These are phyloP conservation scores for Aurantiochytrium sp. DNA, from an alignment of 108 stramenopile genomes.

Conservation along the genomic window DNA sequence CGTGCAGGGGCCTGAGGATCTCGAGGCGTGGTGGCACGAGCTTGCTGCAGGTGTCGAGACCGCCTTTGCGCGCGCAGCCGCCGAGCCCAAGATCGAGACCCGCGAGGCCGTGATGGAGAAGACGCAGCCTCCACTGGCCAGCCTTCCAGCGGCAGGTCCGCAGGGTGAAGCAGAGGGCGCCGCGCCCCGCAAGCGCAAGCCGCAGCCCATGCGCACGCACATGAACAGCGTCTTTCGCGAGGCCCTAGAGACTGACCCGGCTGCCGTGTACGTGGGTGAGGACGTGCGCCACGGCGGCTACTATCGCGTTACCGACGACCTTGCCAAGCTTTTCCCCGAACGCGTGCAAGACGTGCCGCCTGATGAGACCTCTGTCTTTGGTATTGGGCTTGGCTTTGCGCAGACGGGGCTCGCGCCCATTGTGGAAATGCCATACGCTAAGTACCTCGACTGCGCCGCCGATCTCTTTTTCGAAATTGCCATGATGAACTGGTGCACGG, in stretches of 20 bases:
- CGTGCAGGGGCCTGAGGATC: conserved; percentile 36
- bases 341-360: conserved; percentile 77
- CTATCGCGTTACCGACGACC: conserved; percentile 74
- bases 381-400: conserved; percentile 69
- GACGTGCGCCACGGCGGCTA: conserved; percentile 81
- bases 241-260: conserved; percentile 49
- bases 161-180: not conserved
- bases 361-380: conserved; percentile 76
- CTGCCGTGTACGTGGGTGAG: conserved; percentile 74
- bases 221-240: conserved; percentile 70
- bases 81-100: conserved; percentile 67
- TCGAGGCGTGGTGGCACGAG: conserved; percentile 56
- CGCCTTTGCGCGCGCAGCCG: conserved; percentile 60
- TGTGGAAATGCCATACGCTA: conserved; percentile 80
- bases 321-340: conserved; percentile 56
- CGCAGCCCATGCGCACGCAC: conserved; percentile 74
- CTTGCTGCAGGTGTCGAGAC: conserved; percentile 44
- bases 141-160: not conserved
- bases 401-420: conserved; percentile 72
- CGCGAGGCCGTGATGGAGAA: conserved; percentile 62
- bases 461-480: conserved; percentile 78
- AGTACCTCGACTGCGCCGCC: conserved; percentile 77
- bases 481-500: conserved; percentile 67
- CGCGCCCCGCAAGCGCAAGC: conserved; percentile 32
- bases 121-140: conserved; percentile 56